Percentiles rank a stretch among this genome's conserved stretches.
Evolutionary conservation across 176 grass and related monocot species (phyloP).

Genomic region (Paspalum notatum): DNA sequence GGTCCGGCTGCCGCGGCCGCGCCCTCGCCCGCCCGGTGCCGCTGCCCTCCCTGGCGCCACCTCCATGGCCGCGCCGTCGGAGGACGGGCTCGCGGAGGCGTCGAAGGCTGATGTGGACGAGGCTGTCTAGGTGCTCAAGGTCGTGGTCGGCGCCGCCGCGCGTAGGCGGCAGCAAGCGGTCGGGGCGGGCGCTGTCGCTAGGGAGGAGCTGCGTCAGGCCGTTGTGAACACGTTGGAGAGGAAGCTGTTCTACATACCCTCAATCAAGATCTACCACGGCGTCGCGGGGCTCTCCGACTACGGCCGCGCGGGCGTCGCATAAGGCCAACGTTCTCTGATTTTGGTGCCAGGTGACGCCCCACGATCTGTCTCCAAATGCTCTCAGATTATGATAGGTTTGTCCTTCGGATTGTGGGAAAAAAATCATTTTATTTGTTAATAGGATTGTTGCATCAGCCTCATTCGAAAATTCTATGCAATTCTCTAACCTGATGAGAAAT

Average conservation of each 20-base stretch:
- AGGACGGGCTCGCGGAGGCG: too few relatives aligned
- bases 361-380: background rate
- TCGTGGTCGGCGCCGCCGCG: conserved; percentile 51
- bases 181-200: conserved; percentile 26
- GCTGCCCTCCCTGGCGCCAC: too few relatives aligned
- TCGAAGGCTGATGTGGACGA: conserved; percentile 44
- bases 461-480: background rate
- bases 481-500: background rate
- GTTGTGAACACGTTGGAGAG: conserved; percentile 79
- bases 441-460: background rate
- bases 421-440: background rate
- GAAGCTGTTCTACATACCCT: conserved; percentile 77
- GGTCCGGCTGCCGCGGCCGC: too few relatives aligned
- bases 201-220: conserved; percentile 67
- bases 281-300: conserved; percentile 79
- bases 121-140: conserved; percentile 57
- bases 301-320: conserved; percentile 66
- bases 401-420: background rate
- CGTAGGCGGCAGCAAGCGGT: conserved; percentile 44
- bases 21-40: too few relatives aligned
- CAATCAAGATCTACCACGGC: conserved; percentile 83
- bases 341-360: conserved; percentile 64
- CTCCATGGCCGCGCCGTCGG: too few relatives aligned
- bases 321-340: conserved; percentile 74
- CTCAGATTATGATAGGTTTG: background rate